Evolutionary conservation across 495 filamentous ascomycete species (phyloP).

Genomic region (Filosporella fistucella): DNA sequence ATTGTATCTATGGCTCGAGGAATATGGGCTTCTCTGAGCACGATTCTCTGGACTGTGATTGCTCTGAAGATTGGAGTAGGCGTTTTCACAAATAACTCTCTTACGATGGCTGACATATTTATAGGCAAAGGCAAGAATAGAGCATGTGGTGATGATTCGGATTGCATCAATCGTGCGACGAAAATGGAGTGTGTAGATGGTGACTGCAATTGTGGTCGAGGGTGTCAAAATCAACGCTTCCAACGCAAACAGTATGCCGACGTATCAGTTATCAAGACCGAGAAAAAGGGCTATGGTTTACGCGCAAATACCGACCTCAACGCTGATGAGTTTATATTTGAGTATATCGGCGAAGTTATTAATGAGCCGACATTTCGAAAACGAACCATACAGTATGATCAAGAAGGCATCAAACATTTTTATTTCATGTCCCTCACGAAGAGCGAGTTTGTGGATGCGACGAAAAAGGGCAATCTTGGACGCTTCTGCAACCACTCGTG

Average conservation of each 20-base stretch:
- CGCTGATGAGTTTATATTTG: conserved; percentile 87
- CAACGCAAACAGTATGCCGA: conserved; percentile 84
- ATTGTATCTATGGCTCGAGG: conserved; percentile 85
- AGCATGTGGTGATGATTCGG: conserved; percentile 93
- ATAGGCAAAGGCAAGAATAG: conserved; percentile 70
- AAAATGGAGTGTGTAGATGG: conserved; percentile 91
- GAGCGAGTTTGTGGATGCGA: conserved; percentile 96
- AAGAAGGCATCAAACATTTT: conserved; percentile 97
- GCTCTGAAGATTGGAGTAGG: conserved; percentile 94
- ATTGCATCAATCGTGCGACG: conserved; percentile 97
- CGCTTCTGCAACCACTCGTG: conserved; percentile 99
- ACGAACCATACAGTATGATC: conserved; percentile 86
- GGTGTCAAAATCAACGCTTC: conserved; percentile 94
- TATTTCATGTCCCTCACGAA: conserved; percentile 99
- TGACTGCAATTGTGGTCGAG: conserved; percentile 79
- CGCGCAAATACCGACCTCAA: conserved; percentile 73
- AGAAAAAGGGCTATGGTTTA: conserved; percentile 94
- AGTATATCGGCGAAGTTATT: conserved; percentile 98
- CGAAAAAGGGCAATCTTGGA: conserved; percentile 92
- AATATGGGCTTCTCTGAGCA: conserved; percentile 85
- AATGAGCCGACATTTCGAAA: conserved; percentile 82
- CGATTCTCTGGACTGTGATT: conserved; percentile 92
- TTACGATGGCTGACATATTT: conserved; percentile 27
- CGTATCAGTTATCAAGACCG: conserved; percentile 93
- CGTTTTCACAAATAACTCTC: conserved; percentile 22